Evolutionary conservation across 2,329 filamentous ascomycete genomes (phyloP).

Genomic region (Penicillium concentricum): DNA sequence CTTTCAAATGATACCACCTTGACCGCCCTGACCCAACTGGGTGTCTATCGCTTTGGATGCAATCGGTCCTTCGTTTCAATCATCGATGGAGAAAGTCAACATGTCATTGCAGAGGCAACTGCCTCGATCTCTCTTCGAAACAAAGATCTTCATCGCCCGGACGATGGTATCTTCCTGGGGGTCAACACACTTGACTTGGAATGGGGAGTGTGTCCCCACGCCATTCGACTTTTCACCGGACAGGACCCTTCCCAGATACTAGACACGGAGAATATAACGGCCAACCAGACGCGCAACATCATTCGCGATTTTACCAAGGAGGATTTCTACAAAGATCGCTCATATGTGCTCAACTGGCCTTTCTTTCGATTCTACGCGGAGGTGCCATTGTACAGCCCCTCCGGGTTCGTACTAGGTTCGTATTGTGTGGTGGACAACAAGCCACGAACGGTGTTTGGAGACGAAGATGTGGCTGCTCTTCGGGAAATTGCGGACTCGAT

Average conservation of each 20-base stretch:
- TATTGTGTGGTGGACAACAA: constrained; percentile 60
- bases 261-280: constrained; percentile 26
- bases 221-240: constrained; percentile 25
- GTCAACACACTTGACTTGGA: constrained; percentile 22
- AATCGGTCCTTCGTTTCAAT: constrained; percentile 52
- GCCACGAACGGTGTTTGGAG: constrained; percentile 47
- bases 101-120: constrained; percentile 55
- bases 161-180: constrained; percentile 37
- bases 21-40: constrained; percentile 54
- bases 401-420: constrained; percentile 57
- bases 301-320: constrained; percentile 41
- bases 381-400: constrained; percentile 59
- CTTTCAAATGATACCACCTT: constrained; percentile 37
- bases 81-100: constrained; percentile 50
- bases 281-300: constrained; percentile 33
- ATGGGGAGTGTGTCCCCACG: constrained; percentile 24
- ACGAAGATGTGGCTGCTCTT: constrained; percentile 46
- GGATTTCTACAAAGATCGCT: constrained; percentile 34
- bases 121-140: constrained; percentile 40
- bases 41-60: constrained; percentile 44
- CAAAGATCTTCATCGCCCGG: constrained; percentile 23
- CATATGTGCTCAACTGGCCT: constrained; percentile 34
- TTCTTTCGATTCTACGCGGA: constrained; percentile 54
- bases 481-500: constrained; percentile 57
- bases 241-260: constrained; percentile 14